Evolutionary conservation across 164 flowering plant genomes (phyloP).

Genomic region (Liquidambar formosana): DNA sequence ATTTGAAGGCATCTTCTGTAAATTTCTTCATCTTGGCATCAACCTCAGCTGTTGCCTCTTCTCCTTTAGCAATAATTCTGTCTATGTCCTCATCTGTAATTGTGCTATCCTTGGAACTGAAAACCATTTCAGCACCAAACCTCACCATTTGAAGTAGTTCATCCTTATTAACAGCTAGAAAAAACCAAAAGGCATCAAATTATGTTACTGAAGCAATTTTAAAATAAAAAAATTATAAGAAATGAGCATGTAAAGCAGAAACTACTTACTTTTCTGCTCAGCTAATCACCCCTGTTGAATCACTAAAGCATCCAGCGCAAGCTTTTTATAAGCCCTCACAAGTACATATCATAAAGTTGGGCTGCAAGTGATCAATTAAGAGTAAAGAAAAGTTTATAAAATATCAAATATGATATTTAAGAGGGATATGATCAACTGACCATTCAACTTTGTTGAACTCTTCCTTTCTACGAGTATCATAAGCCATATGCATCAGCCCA

Average conservation of each 20-base stretch:
- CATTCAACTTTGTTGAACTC: no score
- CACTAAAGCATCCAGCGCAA: constrained; percentile 98
- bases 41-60: constrained; percentile 98
- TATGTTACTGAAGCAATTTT: not conserved
- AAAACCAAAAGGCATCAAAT: constrained; percentile 6
- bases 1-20: constrained; percentile 98
- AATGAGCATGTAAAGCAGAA: not conserved
- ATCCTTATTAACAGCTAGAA: constrained; percentile 94
- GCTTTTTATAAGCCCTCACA: constrained; percentile 97
- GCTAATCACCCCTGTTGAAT: constrained; percentile 98
- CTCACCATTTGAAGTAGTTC: constrained; percentile 98
- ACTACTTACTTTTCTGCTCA: constrained; percentile 81
- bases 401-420: no score
- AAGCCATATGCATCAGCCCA: no score
- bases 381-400: no score
- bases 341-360: no score
- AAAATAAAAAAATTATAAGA: no score
- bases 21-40: constrained; percentile 99
- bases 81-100: constrained; percentile 99
- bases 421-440: no score
- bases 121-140: constrained; percentile 99
- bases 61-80: constrained; percentile 98
- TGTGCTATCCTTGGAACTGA: constrained; percentile 97
- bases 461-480: no score
- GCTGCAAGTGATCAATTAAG: no score